Evolutionary conservation across 2,329 filamentous ascomycete species (phyloP).

Genomic region (Diaporthe ampelina): DNA sequence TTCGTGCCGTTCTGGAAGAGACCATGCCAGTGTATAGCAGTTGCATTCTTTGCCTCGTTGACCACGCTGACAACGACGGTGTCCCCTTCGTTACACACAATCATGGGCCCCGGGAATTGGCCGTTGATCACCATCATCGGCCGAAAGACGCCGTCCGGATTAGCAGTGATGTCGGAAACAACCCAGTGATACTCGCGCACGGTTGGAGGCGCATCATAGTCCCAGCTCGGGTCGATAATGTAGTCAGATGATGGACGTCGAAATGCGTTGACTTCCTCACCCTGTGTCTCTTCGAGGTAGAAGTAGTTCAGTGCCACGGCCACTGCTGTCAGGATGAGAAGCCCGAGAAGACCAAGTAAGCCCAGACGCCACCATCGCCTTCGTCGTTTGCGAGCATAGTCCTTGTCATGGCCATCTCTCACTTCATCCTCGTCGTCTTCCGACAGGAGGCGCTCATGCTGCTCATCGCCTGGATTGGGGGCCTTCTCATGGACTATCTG

Average conservation of each 20-base stretch:
- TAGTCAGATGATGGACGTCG: conserved; percentile 62
- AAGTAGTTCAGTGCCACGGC: conserved; percentile 22
- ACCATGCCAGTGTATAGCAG: conserved; percentile 82
- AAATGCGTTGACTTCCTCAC: conserved; percentile 38
- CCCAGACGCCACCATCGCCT: conserved; percentile 38
- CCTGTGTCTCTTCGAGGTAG: not conserved
- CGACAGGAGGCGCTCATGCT: conserved; percentile 41
- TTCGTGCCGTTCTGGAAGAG: conserved; percentile 83
- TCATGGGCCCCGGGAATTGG: conserved; percentile 79
- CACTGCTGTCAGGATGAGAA: conserved; percentile 3
- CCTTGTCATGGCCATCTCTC: not conserved
- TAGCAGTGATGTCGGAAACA: conserved; percentile 68
- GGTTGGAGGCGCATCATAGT: conserved; percentile 62
- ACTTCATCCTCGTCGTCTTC: conserved; percentile 24
- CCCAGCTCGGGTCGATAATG: conserved; percentile 69
- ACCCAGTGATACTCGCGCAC: conserved; percentile 73
- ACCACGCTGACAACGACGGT: conserved; percentile 76
- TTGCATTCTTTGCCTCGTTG: conserved; percentile 76
- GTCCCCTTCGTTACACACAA: conserved; percentile 82
- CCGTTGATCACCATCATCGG: conserved; percentile 80
- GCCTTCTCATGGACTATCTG: conserved; percentile 26
- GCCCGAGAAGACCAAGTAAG: conserved; percentile 30
- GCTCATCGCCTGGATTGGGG: conserved; percentile 33
- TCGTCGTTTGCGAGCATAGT: not conserved
- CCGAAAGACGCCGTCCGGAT: conserved; percentile 71